A percentile compares a stretch with the other conserved stretches of the same genome.
Conservation (phyloP, 768 basidiomycete genomes). For the Leccinum boreale region DNA sequence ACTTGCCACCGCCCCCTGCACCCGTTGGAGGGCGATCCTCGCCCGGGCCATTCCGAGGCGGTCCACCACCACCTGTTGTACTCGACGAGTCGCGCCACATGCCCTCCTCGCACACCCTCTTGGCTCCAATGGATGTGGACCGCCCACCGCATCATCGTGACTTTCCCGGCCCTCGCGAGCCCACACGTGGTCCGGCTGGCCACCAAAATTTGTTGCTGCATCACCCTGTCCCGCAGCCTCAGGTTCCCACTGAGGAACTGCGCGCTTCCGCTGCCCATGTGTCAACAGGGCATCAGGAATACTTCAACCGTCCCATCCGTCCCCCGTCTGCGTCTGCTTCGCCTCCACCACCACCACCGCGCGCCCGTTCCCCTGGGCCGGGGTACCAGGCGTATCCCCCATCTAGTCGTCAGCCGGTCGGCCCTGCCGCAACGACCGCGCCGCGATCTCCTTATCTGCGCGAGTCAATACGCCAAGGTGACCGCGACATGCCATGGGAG, state of each 20-base stretch:
- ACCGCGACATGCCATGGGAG: conserved; percentile 60
- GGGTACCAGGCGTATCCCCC: conserved; percentile 48
- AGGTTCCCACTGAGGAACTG: conserved; percentile 49
- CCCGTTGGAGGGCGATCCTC: conserved; percentile 47
- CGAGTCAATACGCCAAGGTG: conserved; percentile 44
- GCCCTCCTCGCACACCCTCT: conserved; percentile 56
- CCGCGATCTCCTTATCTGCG: conserved; percentile 61
- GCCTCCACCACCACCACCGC: conserved; percentile 42
- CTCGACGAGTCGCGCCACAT: conserved; percentile 71
- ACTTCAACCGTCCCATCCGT: conserved; percentile 50
- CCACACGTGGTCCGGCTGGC: conserved; percentile 50
- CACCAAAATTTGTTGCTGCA: conserved; percentile 61
- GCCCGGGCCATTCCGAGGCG: conserved; percentile 77
- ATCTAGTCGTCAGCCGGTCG: conserved; percentile 45
- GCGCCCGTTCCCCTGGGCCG: conserved; percentile 49
- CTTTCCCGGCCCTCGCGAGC: conserved; percentile 49
- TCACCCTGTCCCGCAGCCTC: conserved; percentile 63
- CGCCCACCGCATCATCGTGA: conserved; percentile 55
- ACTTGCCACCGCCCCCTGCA: conserved; percentile 61
- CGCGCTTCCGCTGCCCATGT: conserved; percentile 38
- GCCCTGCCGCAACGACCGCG: conserved; percentile 49
- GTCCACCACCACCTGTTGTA: conserved; percentile 78
- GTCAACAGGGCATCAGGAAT: conserved; percentile 52
- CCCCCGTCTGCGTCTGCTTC: conserved; percentile 59
- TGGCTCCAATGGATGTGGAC: conserved; percentile 78